Percentiles rank a stretch among this genome's conserved stretches.
Conservation (phyloP, 2,329 filamentous ascomycete genomes). For the Teratosphaeriaceae sp. region DNA sequence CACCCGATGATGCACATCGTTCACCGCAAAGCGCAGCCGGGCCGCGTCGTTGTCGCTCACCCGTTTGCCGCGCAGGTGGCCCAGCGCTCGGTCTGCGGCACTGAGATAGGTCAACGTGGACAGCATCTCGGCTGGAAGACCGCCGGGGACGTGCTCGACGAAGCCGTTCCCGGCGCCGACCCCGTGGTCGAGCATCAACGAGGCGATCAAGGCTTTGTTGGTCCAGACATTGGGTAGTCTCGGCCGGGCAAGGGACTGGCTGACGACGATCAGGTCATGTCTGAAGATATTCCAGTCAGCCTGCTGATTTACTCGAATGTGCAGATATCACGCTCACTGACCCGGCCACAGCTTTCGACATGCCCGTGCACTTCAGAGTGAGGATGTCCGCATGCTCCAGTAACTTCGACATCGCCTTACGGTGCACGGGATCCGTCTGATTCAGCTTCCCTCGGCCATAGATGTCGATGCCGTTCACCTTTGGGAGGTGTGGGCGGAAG, state of each 20-base stretch:
- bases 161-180: neutral
- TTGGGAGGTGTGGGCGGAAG: neutral
- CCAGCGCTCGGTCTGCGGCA: neutral
- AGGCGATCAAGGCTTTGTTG: neutral
- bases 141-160: neutral
- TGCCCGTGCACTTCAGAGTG: neutral
- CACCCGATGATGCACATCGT: neutral
- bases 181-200: neutral
- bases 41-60: neutral
- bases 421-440: neutral
- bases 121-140: neutral
- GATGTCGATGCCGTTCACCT: neutral
- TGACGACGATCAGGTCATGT: neutral
- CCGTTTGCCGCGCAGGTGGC: neutral
- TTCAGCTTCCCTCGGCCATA: neutral
- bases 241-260: neutral
- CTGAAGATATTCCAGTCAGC: neutral
- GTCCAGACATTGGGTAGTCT: neutral
- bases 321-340: neutral
- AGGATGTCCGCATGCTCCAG: neutral
- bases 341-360: neutral
- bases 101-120: neutral
- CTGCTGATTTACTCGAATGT: neutral
- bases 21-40: neutral
- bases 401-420: neutral